Evolutionary conservation across 1,284 basidiomycete genomes (phyloP), one percentile per base, ranked within the genome.

Genomic region (Coniferiporia weirii): DNA sequence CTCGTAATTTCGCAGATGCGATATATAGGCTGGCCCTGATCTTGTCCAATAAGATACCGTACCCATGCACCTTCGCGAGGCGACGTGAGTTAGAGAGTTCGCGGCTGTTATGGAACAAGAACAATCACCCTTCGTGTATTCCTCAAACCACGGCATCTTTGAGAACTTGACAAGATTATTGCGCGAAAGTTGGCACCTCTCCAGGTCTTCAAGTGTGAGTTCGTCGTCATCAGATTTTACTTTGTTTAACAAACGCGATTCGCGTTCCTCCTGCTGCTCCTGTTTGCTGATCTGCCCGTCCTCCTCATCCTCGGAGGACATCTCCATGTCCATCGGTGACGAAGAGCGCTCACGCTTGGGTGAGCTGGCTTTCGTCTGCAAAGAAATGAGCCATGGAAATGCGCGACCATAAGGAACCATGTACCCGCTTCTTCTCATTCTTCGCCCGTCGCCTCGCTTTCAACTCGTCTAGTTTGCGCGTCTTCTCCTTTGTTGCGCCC

Each of bases 401-500:
- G 10, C 15, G 15, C 38, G 59, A 20, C 12, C 44, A 45, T 48
- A 44, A 35, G 46, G 19, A 54, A 50, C 27, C 40, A 65, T 81
- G 61, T 70, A 89, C 87, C 61, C 82, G 79, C 69, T 84, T 86
- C 72, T 83, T 84, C 68, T 91, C 87, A 62, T 86, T 87, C 69
- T 89, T 90, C 4, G 88, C 89, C 67, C 85, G 91, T 47, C 94
- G 79, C 67, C 80, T 87, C 15, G 87, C 90, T 73, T 89, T 94
- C 22, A 95, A 76, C 70, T 93, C 91, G 59, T 89, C 89, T 22
- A 95, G 79, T 65, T 89, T 91, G 50, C 79, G 79, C 5, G 79
- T 78, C 74, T 95, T 95, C 73, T 93, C 90, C 67, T 90, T 92
- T 0, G 89, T 89, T 4, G 87, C 84, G 12, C 91, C 91, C 19